A percentile compares a stretch with the other conserved stretches of the same genome.
Conservation (phyloP, 371 early-diverging fungal genomes). For the Phascolomyces articulosus region DNA sequence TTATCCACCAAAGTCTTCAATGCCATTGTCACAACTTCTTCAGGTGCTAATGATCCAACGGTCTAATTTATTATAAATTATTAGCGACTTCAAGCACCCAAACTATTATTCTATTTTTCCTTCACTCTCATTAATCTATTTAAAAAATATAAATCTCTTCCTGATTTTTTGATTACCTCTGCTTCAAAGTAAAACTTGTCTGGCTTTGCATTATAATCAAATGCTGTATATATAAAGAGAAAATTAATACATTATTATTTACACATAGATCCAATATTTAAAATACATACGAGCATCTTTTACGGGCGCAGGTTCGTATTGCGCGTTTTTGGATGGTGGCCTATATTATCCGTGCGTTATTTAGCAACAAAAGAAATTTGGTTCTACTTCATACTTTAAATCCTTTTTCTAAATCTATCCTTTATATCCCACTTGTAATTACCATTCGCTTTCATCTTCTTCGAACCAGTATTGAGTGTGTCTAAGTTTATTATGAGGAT, state of each 20-base stretch:
- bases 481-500: constrained; percentile 93
- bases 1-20: constrained; percentile 85
- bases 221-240: constrained; percentile 47
- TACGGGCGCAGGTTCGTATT: constrained; percentile 67
- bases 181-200: constrained; percentile 88
- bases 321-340: constrained; percentile 79
- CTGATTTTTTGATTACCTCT: no score
- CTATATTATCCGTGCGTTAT: no score
- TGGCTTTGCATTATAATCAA: constrained; percentile 88
- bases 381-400: no score
- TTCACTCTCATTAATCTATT: no score
- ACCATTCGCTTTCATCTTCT: constrained; percentile 88
- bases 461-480: constrained; percentile 98
- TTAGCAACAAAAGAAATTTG: no score
- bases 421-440: no score
- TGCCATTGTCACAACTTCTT: constrained; percentile 83
- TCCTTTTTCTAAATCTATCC: no score
- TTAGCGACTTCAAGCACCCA: no score
- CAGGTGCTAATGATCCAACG: constrained; percentile 88
- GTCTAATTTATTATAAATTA: constrained; percentile 43
- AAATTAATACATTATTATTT: background rate
- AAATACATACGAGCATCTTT: constrained; percentile 57
- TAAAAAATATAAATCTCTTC: no score
- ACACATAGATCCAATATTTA: background rate
- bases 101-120: no score